Percentiles rank a stretch among this genome's conserved stretches.
Conservation (phyloP, 1,284 basidiomycete genomes). For the Anthracocystis panici-leucophaei region DNA sequence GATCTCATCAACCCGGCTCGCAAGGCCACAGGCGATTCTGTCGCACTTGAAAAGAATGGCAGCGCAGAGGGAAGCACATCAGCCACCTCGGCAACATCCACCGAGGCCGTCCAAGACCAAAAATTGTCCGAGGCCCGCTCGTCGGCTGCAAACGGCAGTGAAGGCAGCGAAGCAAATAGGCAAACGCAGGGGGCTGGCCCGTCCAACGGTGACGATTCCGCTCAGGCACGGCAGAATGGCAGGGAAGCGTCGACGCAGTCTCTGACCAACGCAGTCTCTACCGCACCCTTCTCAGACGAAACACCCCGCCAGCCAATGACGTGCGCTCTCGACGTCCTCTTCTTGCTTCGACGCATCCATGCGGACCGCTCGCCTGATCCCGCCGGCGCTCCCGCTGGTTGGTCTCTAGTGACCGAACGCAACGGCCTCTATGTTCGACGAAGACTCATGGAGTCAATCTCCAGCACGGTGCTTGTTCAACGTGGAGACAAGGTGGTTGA, state of each 20-base stretch:
- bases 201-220: conserved; percentile 5
- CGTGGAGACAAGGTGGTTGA: conserved; percentile 92
- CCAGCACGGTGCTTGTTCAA: conserved; percentile 84
- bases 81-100: background rate
- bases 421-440: conserved; percentile 81
- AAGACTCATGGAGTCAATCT: conserved; percentile 81
- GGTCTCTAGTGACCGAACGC: conserved; percentile 85
- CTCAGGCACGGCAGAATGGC: conserved; percentile 9
- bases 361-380: conserved; percentile 70
- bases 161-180: background rate
- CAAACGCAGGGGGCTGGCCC: background rate
- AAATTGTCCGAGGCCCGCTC: background rate
- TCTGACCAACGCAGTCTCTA: conserved; percentile 10
- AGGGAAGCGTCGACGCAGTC: conserved; percentile 9
- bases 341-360: conserved; percentile 62
- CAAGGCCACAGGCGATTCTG: conserved; percentile 12
- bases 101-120: conserved; percentile 16
- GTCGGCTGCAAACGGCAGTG: background rate
- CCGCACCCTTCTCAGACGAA: conserved; percentile 58
- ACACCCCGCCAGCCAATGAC: conserved; percentile 62
- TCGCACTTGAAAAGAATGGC: background rate
- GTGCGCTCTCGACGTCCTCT: conserved; percentile 64
- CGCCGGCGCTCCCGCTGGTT: conserved; percentile 75
- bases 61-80: conserved; percentile 6
- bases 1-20: conserved; percentile 74